Base-by-base conservation (phyloP, 1,139 yeast species). In the Meyerozyma carpophila region DNA sequence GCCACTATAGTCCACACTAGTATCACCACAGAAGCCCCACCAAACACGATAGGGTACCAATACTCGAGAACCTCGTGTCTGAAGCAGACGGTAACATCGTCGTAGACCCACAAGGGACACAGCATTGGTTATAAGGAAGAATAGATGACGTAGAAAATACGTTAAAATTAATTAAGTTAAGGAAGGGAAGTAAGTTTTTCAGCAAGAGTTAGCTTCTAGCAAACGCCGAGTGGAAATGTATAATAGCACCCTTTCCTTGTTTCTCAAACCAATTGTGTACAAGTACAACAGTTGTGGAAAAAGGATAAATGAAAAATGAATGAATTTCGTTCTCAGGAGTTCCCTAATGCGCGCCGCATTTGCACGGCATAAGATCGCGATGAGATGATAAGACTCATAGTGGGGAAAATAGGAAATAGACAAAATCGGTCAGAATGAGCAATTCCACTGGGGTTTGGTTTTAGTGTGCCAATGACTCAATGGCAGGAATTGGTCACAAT, bases 21-120 rank as follows among this genome's bases (percentile, higher is more conserved):
- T 16, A 67, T 50, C 1, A 57, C 36, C 13, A 64, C 50, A 8
- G 79, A 72, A 1, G 62, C 45, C 0, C 55, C 47, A 14, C 70
- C 68, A 14, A 72, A 51, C 2, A 63, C 47, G 7, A 64, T 40
- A 0, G 79, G 78, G 10, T 64, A 56, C 42, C 57, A 53, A 29
- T 59, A 54, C 41, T 73, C 75, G 42, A 77, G 53, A 26, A 56
- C 46, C 36, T 44, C 37, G 39, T 70, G 69, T 41, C 77, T 63
- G 8, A 74, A 70, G 57, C 81, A 77, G 16, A 51, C 54, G 5
- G 82, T 68, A 41, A 79, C 62, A 55, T 73, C 78, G 49, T 73
- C 78, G 50, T 63, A 68, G 44, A 58, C 56, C 79, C 79, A 73
- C 40, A 66, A 52, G 29, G 57, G 53, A 48, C 70, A 65, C 37